A percentile compares a stretch with the other conserved stretches of the same genome.
phyloP scores from a whole-genome alignment of 371 early-diverging fungal genomes.

The Mortierella sp. region DNA sequence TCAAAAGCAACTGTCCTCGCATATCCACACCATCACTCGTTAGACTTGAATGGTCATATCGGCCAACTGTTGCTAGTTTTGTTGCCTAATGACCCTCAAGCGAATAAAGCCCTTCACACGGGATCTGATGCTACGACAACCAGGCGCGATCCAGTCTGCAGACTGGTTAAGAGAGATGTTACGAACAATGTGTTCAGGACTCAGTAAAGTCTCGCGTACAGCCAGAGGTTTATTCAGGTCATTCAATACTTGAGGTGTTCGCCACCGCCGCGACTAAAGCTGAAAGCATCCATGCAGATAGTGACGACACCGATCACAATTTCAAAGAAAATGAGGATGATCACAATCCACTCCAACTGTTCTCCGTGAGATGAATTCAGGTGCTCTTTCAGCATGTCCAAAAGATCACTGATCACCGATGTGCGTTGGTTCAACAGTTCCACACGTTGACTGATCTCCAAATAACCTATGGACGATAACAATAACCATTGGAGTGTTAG shows the following conservation, averaged over 20 bases:
- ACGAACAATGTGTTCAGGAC: too few species aligned
- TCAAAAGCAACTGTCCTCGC: too few species aligned
- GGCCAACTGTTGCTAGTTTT: too few species aligned
- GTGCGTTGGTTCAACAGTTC: conserved; percentile 74
- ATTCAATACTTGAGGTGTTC: background rate
- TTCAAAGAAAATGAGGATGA: conserved; percentile 83
- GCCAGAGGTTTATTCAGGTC: too few species aligned
- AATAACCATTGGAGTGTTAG: conserved; percentile 47
- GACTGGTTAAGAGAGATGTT: too few species aligned
- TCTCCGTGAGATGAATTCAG: conserved; percentile 79
- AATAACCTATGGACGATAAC: conserved; percentile 61
- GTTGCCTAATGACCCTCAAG: too few species aligned
- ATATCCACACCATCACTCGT: too few species aligned
- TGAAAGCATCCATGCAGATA: conserved; percentile 78
- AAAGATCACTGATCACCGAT: conserved; percentile 70
- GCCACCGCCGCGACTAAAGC: conserved; percentile 48
- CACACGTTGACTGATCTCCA: conserved; percentile 74
- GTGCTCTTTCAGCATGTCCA: conserved; percentile 90
- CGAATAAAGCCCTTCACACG: too few species aligned
- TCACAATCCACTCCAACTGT: conserved; percentile 86
- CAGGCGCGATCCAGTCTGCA: too few species aligned
- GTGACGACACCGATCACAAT: conserved; percentile 84
- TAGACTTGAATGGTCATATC: too few species aligned
- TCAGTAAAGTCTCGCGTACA: too few species aligned
- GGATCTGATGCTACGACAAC: too few species aligned